Evolutionary conservation across 257 asterid genomes (phyloP).

Genomic region (Eustoma russellianum): DNA sequence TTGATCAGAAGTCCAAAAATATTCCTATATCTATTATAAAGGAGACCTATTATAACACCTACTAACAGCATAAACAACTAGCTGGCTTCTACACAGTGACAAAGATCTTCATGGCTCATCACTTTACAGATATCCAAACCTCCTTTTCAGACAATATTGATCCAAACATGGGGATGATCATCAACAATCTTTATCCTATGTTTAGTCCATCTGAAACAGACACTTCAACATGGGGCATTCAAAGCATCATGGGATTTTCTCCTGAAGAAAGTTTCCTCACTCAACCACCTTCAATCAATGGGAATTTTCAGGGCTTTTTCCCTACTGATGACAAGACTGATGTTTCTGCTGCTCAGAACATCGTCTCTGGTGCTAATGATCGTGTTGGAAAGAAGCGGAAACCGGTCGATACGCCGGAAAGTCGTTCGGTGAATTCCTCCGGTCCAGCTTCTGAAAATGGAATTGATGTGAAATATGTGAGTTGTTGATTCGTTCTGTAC

Average conservation of each 20-base stretch:
- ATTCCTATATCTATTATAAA: conserved; percentile 7
- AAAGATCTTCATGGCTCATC: conserved; percentile 31
- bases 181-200: conserved; percentile 28
- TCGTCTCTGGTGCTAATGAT: conserved; percentile 8
- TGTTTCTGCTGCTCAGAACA: conserved; percentile 12
- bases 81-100: background rate
- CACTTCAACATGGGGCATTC: conserved; percentile 17
- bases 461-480: conserved; percentile 29
- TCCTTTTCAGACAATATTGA: conserved; percentile 29
- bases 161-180: conserved; percentile 25
- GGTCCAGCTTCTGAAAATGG: conserved; percentile 40
- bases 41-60: background rate
- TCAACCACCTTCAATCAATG: background rate
- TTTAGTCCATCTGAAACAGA: conserved; percentile 18
- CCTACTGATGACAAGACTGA: conserved; percentile 12
- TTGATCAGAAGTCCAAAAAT: background rate
- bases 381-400: conserved; percentile 37
- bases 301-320: conserved; percentile 19
- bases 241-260: conserved; percentile 28
- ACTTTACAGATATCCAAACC: conserved; percentile 27
- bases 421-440: conserved; percentile 41
- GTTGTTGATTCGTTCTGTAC: background rate
- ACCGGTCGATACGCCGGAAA: conserved; percentile 28
- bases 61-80: conserved; percentile 2
- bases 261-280: conserved; percentile 15